Evolutionary conservation across 768 basidiomycete species (phyloP).

Genomic region (Kwoniella europaea): DNA sequence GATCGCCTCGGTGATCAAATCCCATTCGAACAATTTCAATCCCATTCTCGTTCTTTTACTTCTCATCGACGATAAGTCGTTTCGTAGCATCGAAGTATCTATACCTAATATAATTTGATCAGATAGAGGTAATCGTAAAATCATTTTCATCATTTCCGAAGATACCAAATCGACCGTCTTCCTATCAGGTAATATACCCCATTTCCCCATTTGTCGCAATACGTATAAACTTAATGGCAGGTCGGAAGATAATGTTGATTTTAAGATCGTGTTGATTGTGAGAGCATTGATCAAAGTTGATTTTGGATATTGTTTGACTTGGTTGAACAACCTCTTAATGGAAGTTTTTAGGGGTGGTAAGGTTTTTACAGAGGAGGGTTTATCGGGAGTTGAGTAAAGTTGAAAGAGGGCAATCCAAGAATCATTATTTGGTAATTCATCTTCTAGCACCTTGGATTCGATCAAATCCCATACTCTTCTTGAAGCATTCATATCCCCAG

Average conservation of each 20-base stretch:
- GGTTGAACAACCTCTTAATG: background rate
- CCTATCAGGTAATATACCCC: conserved; percentile 6
- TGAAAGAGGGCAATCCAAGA: background rate
- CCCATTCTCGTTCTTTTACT: conserved; percentile 16
- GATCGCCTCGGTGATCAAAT: conserved; percentile 7
- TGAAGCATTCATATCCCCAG: conserved; percentile 24
- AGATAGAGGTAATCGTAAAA: background rate
- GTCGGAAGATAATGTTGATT: conserved; percentile 6
- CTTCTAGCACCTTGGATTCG: background rate
- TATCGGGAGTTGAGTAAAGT: background rate
- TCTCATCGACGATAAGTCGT: background rate
- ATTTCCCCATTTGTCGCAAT: background rate
- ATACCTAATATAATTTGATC: conserved; percentile 1
- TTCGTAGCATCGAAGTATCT: background rate
- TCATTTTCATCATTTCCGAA: conserved; percentile 1
- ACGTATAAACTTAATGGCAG: conserved; percentile 1
- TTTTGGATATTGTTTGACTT: conserved; percentile 4
- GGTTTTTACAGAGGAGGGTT: background rate
- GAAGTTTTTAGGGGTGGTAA: background rate
- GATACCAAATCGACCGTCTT: conserved; percentile 13
- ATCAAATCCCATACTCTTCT: conserved; percentile 30
- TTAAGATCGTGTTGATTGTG: conserved; percentile 11
- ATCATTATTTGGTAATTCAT: background rate
- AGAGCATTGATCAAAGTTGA: background rate
- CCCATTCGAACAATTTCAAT: conserved; percentile 15